Conservation (phyloP, 1,284 basidiomycete genomes). For the Tylopilus sp. region DNA sequence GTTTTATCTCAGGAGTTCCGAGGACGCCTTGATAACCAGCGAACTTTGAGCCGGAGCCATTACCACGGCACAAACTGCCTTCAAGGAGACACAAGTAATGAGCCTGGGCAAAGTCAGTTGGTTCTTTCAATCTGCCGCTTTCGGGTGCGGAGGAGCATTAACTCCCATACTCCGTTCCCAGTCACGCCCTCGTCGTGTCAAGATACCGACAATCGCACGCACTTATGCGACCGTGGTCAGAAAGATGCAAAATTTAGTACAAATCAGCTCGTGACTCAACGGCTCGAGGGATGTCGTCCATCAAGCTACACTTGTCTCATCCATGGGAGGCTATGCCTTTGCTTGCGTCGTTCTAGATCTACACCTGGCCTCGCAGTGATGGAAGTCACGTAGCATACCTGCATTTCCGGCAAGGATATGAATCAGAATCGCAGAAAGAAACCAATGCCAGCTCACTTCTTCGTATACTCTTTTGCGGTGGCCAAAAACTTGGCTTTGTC, state of each 20-base stretch:
- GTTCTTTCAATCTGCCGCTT: conserved; percentile 24
- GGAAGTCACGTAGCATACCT: conserved; percentile 27
- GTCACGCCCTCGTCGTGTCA: conserved; percentile 2
- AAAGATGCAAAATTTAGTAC: conserved; percentile 13
- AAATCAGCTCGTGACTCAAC: conserved; percentile 5
- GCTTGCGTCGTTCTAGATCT: conserved; percentile 8
- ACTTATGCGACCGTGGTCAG: conserved; percentile 1
- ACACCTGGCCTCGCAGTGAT: conserved; percentile 6
- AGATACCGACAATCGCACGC: neutral
- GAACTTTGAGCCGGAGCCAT: neutral
- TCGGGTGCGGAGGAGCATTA: conserved; percentile 9
- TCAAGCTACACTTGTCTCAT: conserved; percentile 3
- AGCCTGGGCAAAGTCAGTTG: conserved; percentile 2
- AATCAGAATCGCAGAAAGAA: conserved; percentile 8
- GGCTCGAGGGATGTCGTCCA: conserved; percentile 2
- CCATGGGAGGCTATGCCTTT: neutral
- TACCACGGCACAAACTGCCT: conserved; percentile 5
- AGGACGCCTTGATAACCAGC: neutral
- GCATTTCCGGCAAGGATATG: neutral
- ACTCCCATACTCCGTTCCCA: conserved; percentile 10
- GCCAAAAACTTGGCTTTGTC: conserved; percentile 66
- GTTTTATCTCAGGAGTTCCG: conserved; percentile 9
- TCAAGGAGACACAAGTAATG: conserved; percentile 5
- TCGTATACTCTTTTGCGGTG: conserved; percentile 77
- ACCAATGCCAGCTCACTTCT: conserved; percentile 52